Evolutionary conservation across 1,284 basidiomycete genomes (phyloP), one percentile per base, ranked within the genome.

Genomic region (Pulchroboletus neoregius): DNA sequence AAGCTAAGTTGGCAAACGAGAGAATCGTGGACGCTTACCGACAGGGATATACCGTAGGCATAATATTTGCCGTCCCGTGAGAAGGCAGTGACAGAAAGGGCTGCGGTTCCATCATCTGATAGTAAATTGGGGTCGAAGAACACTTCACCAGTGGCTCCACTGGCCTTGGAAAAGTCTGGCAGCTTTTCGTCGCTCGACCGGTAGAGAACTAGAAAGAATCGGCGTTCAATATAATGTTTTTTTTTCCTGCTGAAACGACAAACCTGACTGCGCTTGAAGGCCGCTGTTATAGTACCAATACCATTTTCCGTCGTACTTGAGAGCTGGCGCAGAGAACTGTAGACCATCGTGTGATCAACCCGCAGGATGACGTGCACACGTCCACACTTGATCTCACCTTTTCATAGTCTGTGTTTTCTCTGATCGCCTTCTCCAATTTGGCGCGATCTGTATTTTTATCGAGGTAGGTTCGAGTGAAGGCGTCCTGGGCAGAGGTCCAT

Each of bases 61-160:
- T 76, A 87, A 53, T 81, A 82, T 60, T 82, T 78, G 22, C 84
- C 88, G 45, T 74, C 76, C 27, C 74, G 74, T 13, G 85, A 85
- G 60, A 88, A 85, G 28, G 78, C 71, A 11, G 74, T 75, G 5
- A 73, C 69, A 7, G 74, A 66, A 26, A 91, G 68, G 11, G 85
- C 74, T 12, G 80, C 79, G 1, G 86, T 87, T n/a, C 87, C 87
- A 58, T 91, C 89, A 9, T 74, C 69, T 13, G 81, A 78, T 11
- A 91, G 70, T 22, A 84, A 61, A 61, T 91, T 91, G 10, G 84
- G 78, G 61, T 91, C 85, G 55, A 91, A 90, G 65, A 87, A 91
- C 9, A 90, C 71, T 59, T 90, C 84, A 33, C 75, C 77, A 7
- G 71, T 74, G 27, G 68, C 60, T 28, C 67, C 70, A 36, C 67